Conservation (phyloP, 164 flowering plant genomes). For the Annona cherimola region DNA sequence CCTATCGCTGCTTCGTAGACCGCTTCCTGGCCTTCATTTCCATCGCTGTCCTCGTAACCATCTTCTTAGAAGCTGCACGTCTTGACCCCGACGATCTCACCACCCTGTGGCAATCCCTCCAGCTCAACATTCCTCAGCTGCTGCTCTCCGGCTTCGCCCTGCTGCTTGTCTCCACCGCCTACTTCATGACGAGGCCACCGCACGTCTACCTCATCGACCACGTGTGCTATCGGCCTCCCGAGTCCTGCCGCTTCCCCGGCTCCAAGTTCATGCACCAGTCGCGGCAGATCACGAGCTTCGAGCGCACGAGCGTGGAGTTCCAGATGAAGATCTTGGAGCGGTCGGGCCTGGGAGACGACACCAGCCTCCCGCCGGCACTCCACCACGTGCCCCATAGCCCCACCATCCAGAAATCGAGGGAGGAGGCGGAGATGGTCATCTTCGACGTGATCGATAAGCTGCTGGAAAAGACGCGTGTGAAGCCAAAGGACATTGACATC, state of each 20-base stretch:
- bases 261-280: constrained; percentile 26
- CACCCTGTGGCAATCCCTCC: constrained; percentile 8
- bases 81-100: constrained; percentile 20
- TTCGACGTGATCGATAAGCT: constrained; percentile 28
- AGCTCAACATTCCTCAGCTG: constrained; percentile 13
- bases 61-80: constrained; percentile 9
- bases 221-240: constrained; percentile 32
- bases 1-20: constrained; percentile 28
- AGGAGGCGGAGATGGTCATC: constrained; percentile 16
- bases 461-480: constrained; percentile 22
- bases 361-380: constrained; percentile 12
- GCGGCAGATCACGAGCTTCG: background rate
- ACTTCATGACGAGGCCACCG: constrained; percentile 33
- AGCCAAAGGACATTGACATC: constrained; percentile 39
- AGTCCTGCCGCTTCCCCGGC: constrained; percentile 26
- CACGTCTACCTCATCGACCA: constrained; percentile 33
- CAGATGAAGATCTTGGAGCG: constrained; percentile 13
- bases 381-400: constrained; percentile 15
- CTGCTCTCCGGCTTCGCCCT: constrained; percentile 16
- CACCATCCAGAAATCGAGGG: constrained; percentile 13
- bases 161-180: constrained; percentile 24
- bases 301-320: constrained; percentile 5
- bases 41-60: constrained; percentile 16
- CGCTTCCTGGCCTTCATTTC: constrained; percentile 24
- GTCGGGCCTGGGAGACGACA: constrained; percentile 14